A percentile compares a stretch with the other conserved stretches of the same genome.
These are phyloP conservation scores for Eutrema yunnanense DNA, from an alignment of 345 rosid genomes.

Conservation along the genomic window DNA sequence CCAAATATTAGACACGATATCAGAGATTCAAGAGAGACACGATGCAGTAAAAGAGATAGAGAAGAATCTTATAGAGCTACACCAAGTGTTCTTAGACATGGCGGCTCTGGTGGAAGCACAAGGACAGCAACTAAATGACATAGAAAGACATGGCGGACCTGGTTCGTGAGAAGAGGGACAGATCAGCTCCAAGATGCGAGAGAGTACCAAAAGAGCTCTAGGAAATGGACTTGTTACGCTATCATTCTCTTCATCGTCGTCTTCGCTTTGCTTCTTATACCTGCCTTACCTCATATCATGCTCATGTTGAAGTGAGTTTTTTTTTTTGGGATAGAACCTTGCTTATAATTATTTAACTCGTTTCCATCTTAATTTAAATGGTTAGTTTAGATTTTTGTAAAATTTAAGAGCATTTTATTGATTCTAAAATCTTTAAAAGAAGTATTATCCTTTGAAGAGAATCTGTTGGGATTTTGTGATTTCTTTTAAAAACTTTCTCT, in stretches of 20 bases:
- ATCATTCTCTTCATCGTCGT: conserved; percentile 40
- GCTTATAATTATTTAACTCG: neutral
- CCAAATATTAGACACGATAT: conserved; percentile 69
- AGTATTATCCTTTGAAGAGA: neutral
- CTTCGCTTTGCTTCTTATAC: conserved; percentile 40
- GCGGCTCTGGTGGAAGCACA: conserved; percentile 80
- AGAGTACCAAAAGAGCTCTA: conserved; percentile 66
- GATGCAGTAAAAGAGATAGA: conserved; percentile 86
- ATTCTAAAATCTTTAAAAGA: neutral
- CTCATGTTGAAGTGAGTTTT: conserved; percentile 15
- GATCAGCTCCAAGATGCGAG: conserved; percentile 64
- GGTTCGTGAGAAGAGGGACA: conserved; percentile 68
- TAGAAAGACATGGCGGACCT: conserved; percentile 70
- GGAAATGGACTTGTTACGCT: conserved; percentile 74
- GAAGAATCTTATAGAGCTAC: conserved; percentile 72
- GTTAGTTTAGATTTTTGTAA: neutral
- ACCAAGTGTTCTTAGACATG: conserved; percentile 87
- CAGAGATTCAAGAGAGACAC: conserved; percentile 83
- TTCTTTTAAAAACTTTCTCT: no score
- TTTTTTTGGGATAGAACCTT: neutral
- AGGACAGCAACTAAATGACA: conserved; percentile 81
- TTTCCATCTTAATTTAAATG: neutral
- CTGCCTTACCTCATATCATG: conserved; percentile 37
- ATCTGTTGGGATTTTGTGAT: no score
- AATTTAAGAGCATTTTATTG: neutral